These are phyloP conservation scores for Jimgerdemannia flammicorona DNA, from an alignment of 192 early-diverging fungal genomes.

Conservation along the genomic window DNA sequence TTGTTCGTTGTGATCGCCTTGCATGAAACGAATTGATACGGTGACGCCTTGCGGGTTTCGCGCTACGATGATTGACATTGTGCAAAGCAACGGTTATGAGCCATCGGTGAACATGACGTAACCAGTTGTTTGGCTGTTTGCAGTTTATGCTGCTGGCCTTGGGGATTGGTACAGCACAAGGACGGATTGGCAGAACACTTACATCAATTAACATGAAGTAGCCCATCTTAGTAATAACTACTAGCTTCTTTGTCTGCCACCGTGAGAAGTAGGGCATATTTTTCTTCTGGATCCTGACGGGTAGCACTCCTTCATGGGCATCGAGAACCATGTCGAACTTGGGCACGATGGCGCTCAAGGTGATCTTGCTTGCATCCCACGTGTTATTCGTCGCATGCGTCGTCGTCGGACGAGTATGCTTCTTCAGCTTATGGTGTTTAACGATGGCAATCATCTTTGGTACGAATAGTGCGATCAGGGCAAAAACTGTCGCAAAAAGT, in stretches of 20 bases:
- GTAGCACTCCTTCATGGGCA: not conserved
- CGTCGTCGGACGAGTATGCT: not conserved
- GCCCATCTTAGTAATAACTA: not conserved
- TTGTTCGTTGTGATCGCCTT: not conserved
- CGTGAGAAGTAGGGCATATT: not conserved
- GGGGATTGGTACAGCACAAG: too few species aligned
- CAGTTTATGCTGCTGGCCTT: too few species aligned
- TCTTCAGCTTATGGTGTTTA: not conserved
- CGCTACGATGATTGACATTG: not conserved
- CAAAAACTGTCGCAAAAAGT: not conserved
- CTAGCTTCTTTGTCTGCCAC: not conserved
- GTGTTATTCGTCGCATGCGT: not conserved
- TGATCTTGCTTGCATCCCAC: not conserved
- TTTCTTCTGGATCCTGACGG: not conserved
- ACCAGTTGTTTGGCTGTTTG: too few species aligned
- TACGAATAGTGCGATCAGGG: not conserved
- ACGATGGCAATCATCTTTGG: not conserved
- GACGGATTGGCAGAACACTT: not conserved
- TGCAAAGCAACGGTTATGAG: not conserved
- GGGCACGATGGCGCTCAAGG: not conserved
- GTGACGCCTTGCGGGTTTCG: not conserved
- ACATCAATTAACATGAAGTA: not conserved
- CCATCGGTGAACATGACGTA: too few species aligned
- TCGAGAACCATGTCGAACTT: not conserved
- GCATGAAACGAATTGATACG: not conserved